Evolutionary conservation across 768 basidiomycete genomes (phyloP), one percentile per base, ranked within the genome.

Genomic region (Phlebiopsis flavidoalba): DNA sequence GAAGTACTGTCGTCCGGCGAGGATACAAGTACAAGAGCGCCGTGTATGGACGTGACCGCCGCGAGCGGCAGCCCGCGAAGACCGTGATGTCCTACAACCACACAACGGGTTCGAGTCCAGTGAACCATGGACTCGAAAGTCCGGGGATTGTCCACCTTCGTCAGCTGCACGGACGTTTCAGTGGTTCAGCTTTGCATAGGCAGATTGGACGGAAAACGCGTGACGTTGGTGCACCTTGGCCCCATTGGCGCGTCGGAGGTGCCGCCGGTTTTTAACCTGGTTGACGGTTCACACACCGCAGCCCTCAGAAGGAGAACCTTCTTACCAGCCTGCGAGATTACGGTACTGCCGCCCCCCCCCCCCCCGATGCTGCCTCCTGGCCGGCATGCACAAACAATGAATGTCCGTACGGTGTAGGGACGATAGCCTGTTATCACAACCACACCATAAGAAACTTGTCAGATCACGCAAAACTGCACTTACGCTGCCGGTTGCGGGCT

Each of bases 81-180:
- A 81, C 79, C 24, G 75, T 83, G 60, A 85, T 73, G 69, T 86
- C 85, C 71, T 83, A 84, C 73, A 85, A 87, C 83, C 83, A 87
- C 81, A 87, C 72, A 76, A 86, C 1, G 77, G 73, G 64, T 83
- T 78, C 45, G 73, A 67, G 58, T 84, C 83, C 15, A n/a, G 78
- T 75, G 73, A 87, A 87, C n/a, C 82, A 86, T 81, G 46, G 82
- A 80, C 72, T 87, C 83, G 66, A 86, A 87, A 85, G 66, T 64
- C 86, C 85, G 21, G 85, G 85, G 58, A 85, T 73, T n/a, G 63
- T 87, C 86, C 68, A 86, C 86, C 65, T 85, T 85, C 5, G 86
- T 87, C 57, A 84, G 70, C 83, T 86, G 65, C 7, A 58, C 17
- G 12, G 17, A n/a, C 46, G 6, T 31, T 31, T 31, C 26, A 31